These are phyloP conservation scores for Penicillium aurantiogriseum DNA, from an alignment of 2,329 filamentous ascomycete species.

Conservation along the genomic window DNA sequence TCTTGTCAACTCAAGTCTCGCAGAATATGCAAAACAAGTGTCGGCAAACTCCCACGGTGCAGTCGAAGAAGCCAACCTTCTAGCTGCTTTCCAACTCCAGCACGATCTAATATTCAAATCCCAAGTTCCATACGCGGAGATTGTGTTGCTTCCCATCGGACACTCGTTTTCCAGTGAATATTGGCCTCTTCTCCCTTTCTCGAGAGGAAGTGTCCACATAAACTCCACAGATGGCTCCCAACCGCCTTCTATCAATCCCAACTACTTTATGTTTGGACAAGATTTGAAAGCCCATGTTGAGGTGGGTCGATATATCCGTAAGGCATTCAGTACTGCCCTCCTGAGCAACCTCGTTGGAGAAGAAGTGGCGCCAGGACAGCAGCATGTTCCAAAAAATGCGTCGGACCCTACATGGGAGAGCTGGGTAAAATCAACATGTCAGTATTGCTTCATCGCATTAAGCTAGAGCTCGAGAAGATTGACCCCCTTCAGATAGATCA, in stretches of 20 bases:
- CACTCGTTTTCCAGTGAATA: conserved; percentile 21
- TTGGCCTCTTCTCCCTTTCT: conserved; percentile 31
- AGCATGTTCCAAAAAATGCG: conserved; percentile 21
- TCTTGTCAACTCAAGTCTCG: conserved; percentile 21
- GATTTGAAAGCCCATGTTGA: conserved; percentile 23
- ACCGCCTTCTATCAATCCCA: conserved; percentile 27
- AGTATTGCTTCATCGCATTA: conserved; percentile 2
- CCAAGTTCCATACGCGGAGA: conserved; percentile 26
- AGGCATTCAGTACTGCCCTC: conserved; percentile 21
- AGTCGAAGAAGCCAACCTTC: conserved; percentile 23
- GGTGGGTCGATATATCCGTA: conserved; percentile 24
- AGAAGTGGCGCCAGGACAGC: conserved; percentile 25
- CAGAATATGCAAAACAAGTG: conserved; percentile 24
- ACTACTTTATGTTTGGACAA: conserved; percentile 29
- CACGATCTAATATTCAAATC: conserved; percentile 28
- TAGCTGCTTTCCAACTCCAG: conserved; percentile 27
- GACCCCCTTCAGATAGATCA: conserved; percentile 21
- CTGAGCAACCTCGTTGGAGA: conserved; percentile 22
- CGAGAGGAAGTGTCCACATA: conserved; percentile 29
- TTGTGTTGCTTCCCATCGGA: conserved; percentile 23
- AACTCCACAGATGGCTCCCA: conserved; percentile 19
- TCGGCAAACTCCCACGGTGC: conserved; percentile 26
- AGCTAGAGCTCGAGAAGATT: neutral
- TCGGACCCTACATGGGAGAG: conserved; percentile 22
- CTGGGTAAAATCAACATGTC: conserved; percentile 29